Evolutionary conservation across 495 filamentous ascomycete genomes (phyloP), one percentile per base, ranked within the genome.

Genomic region (Pseudevernia furfuracea): DNA sequence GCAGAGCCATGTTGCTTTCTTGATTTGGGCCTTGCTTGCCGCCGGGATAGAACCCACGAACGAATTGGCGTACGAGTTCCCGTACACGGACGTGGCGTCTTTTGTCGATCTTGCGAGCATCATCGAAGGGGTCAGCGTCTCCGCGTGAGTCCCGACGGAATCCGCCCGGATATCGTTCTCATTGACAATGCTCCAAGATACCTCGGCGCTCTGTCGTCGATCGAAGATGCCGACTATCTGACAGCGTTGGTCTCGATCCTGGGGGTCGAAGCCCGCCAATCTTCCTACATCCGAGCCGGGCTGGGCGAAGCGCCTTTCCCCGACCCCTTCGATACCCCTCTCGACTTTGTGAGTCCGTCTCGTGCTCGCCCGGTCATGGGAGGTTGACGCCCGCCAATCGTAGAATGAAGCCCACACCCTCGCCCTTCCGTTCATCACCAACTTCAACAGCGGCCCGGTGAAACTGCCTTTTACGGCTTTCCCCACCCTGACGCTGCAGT

Each of bases 201-300:
- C 58, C 75, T 82, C 44, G 79, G 80, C 14, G 74, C 77, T 19
- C 76, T 78, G 1, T 69, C 74, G 2, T 69, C 70, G 41, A 80
- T 82, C 57, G 56, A 70, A 19, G 68, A 74, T 63, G 76, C 77
- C 55, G 68, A 53, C 8, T 78, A 77, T 68, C 70, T 82, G 37
- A 77, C 76, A 1, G 75, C 74, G 11, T 77, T 79, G 32, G 77
- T 72, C 46, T 74, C 74, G 58, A 82, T 83, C 70, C 63, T 80
- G 25, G 77, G 78, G 12, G 71, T 81, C 55, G 81, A 83, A 64
- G 73, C 77, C 19, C 73, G 80, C 25, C 81, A 82, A 69, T 73
- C 70, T 23, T 68, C 79, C 23, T 81, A 78, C 71, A 66, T 81
- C 58, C 74, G 79, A 55, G 70, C 71, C 25, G 61, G 67, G 0